Evolutionary conservation across 192 early-diverging fungal genomes (phyloP).

Genomic region (Coemansia nantahalensis): DNA sequence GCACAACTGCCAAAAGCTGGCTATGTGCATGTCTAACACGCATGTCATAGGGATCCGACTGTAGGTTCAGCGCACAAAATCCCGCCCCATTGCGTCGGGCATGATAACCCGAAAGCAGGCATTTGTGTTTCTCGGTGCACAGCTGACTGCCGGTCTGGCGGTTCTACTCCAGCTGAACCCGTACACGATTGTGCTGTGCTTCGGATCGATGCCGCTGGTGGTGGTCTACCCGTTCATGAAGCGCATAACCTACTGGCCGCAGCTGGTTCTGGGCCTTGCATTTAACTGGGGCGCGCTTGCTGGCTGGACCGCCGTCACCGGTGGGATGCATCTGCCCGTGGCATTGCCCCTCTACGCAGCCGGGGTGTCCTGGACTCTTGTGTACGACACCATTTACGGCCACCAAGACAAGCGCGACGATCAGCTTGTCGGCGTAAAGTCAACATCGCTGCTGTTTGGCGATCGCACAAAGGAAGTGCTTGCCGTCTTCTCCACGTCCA

Average conservation of each 20-base stretch:
- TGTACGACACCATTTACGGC: constrained; percentile 97
- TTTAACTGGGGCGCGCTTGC: constrained; percentile 94
- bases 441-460: constrained; percentile 86
- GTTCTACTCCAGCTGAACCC: constrained; percentile 87
- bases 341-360: constrained; percentile 80
- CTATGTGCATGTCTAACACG: no score
- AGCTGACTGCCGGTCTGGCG: constrained; percentile 76
- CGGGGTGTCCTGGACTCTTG: constrained; percentile 89
- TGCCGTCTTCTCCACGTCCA: constrained; percentile 66
- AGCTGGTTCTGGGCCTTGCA: constrained; percentile 81
- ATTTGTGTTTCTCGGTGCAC: constrained; percentile 71
- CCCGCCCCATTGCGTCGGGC: constrained; percentile 81
- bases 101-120: constrained; percentile 65
- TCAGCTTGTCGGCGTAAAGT: constrained; percentile 80
- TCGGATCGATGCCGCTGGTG: constrained; percentile 76
- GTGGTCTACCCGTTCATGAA: constrained; percentile 91
- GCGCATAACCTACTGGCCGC: constrained; percentile 94
- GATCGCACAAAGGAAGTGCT: constrained; percentile 67
- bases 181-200: constrained; percentile 82
- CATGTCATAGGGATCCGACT: no score
- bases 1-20: no score
- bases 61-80: constrained; percentile 77
- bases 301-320: constrained; percentile 82
- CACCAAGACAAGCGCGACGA: constrained; percentile 96
- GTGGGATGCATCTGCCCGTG: constrained; percentile 63